Evolutionary conservation across 768 basidiomycete genomes (phyloP).

Genomic region (Tricholomella constricta): DNA sequence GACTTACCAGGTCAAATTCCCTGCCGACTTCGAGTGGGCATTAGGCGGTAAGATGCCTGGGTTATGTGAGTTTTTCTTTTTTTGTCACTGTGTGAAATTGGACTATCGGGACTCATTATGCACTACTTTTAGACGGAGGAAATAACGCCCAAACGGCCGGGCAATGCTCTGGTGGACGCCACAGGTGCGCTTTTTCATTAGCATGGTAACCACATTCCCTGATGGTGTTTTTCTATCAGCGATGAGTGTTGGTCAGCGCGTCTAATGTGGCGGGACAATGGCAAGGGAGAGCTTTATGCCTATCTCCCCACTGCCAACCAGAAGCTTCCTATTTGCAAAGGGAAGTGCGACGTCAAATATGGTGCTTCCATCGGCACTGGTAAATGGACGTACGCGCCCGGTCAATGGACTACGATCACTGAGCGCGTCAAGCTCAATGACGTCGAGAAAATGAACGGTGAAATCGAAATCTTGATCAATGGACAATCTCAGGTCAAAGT

Average conservation of each 20-base stretch:
- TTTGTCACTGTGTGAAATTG: background rate
- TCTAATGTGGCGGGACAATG: conserved; percentile 66
- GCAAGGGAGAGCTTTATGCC: conserved; percentile 65
- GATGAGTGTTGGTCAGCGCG: conserved; percentile 62
- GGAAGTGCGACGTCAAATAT: conserved; percentile 48
- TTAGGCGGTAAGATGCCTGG: conserved; percentile 74
- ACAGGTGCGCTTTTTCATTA: conserved; percentile 3
- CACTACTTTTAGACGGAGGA: conserved; percentile 48
- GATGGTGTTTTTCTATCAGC: conserved; percentile 24
- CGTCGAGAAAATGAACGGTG: conserved; percentile 53
- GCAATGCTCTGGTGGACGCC: conserved; percentile 61
- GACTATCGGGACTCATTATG: no score
- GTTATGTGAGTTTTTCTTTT: conserved; percentile 47
- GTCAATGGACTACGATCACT: conserved; percentile 52
- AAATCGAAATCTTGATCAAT: conserved; percentile 50
- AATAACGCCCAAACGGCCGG: conserved; percentile 43
- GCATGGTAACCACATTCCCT: background rate
- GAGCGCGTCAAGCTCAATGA: conserved; percentile 62
- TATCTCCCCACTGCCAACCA: conserved; percentile 56
- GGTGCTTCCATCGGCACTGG: conserved; percentile 54
- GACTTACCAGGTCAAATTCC: conserved; percentile 59
- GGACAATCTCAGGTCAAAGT: conserved; percentile 26
- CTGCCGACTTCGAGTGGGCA: conserved; percentile 58
- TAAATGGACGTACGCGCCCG: conserved; percentile 47
- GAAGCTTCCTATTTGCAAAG: conserved; percentile 44